Evolutionary conservation across 805 yeast genomes (phyloP), one percentile per base, ranked within the genome.

Genomic region (Barnettozyma populi): DNA sequence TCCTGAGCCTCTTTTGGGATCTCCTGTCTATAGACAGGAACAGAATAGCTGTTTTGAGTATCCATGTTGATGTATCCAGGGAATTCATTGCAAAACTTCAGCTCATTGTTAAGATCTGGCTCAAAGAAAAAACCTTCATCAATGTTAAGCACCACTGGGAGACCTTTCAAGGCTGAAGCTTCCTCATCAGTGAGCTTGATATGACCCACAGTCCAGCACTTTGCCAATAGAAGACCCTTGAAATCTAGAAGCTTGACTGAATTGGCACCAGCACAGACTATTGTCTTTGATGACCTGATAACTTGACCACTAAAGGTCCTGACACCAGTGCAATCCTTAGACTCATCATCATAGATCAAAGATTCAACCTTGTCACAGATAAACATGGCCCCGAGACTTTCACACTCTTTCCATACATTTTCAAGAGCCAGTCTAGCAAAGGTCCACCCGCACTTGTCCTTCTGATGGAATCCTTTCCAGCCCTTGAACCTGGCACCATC

Each of bases 51-150:
- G 45, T 46, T 39, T 7, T 21, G 10, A 0, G 51, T 42, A 11
- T 52, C 48, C 32, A 51, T 35, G 51, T 68, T 61, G 44, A 65
- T 63, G 45, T 64, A 67, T 6, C 73, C 72, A 9, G 72, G 71
- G 43, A 67, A 69, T 52, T 70, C 74, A 48, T 69, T 69, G 51
- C 71, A 68, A 41, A 69, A 56, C 48, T 70, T 70, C 25, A 70
- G 47, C 24, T 68, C 67, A 40, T 65, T 61, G 45, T 63, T 56
- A 9, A 31, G 19, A 52, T 68, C 74, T 8, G 74, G 73, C 45
- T 71, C 75, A 51, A 71, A 70, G 41, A 70, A 61, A 57, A 70
- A 72, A 0, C 76, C 75, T 45, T 62, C 62, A 34, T 70, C 73
- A 20, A 57, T 49, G 43, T 67, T 68, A 23, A 69, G 50, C 16